A percentile compares a stretch with the other conserved stretches of the same genome.
These are phyloP conservation scores for Kodamaea sagamina DNA, from an alignment of 805 yeast species.

Conservation along the genomic window DNA sequence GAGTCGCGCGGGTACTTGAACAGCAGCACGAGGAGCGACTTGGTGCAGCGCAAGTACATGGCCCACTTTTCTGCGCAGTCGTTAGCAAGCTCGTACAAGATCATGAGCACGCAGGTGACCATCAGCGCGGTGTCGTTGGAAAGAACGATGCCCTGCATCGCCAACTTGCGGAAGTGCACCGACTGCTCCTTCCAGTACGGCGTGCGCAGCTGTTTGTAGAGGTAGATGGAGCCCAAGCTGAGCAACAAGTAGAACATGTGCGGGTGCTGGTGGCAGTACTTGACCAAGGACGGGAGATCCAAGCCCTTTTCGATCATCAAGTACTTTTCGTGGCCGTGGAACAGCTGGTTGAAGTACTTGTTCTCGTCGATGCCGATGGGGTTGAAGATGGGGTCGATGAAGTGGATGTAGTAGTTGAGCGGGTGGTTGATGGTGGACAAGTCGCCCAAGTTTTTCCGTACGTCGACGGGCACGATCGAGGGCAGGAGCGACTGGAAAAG, in stretches of 20 bases:
- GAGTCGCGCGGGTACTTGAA: constrained; percentile 22
- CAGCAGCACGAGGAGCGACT: constrained; percentile 18
- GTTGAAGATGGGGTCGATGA: constrained; percentile 30
- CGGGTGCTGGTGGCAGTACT: constrained; percentile 26
- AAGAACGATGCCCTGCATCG: constrained; percentile 17
- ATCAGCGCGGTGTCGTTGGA: constrained; percentile 20
- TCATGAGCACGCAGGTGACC: constrained; percentile 24
- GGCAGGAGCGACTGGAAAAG: constrained; percentile 19
- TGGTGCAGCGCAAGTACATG: constrained; percentile 22
- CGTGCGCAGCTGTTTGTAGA: constrained; percentile 19
- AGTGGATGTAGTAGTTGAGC: constrained; percentile 26
- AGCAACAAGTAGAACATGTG: constrained; percentile 27
- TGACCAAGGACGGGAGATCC: constrained; percentile 22
- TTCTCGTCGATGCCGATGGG: constrained; percentile 22
- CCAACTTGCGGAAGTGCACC: constrained; percentile 19
- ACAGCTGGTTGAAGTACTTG: constrained; percentile 13
- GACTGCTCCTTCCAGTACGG: constrained; percentile 23
- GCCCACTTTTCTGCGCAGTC: constrained; percentile 28
- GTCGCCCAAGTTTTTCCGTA: constrained; percentile 15
- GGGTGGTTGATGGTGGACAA: constrained; percentile 22
- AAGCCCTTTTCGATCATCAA: constrained; percentile 27
- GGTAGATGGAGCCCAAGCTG: constrained; percentile 28
- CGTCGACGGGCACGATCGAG: constrained; percentile 27
- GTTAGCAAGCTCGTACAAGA: constrained; percentile 29
- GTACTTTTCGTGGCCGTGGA: constrained; percentile 10